phyloP scores from a whole-genome alignment of 306 rosid genomes.

The Quercus alba region DNA sequence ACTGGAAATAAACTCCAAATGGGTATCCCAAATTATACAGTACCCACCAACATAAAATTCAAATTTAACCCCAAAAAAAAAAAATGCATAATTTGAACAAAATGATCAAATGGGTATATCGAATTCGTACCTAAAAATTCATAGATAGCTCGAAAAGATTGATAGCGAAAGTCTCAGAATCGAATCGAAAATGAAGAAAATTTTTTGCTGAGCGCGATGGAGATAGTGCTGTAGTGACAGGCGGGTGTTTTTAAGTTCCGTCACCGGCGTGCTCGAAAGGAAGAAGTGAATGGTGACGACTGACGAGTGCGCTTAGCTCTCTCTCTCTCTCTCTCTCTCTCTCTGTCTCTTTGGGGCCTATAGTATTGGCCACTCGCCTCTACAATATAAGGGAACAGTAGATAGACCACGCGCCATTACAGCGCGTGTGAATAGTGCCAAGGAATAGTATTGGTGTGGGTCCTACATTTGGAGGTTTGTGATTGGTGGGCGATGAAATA shows the following conservation, averaged over 20 bases:
- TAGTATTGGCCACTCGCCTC: neutral
- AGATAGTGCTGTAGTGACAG: constrained; percentile 18
- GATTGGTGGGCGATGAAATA: constrained; percentile 26
- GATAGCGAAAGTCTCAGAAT: constrained; percentile 24
- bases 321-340: too few relatives aligned
- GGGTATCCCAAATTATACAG: constrained; percentile 4
- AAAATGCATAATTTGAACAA: neutral
- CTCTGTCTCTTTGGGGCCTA: neutral
- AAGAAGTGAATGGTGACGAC: constrained; percentile 33
- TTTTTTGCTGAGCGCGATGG: constrained; percentile 16
- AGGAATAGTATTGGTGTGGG: neutral
- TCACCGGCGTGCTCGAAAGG: constrained; percentile 50
- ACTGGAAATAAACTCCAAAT: constrained; percentile 6
- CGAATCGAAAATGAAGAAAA: constrained; percentile 35
- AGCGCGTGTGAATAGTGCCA: constrained; percentile 25
- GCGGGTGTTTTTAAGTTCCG: constrained; percentile 41
- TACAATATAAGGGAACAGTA: constrained; percentile 9
- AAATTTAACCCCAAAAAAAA: constrained; percentile 6
- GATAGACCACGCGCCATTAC: constrained; percentile 22
- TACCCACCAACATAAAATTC: neutral
- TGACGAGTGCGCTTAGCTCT: constrained; percentile 38
- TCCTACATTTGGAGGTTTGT: neutral
- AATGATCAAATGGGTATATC: constrained; percentile 15
- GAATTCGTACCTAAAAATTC: constrained; percentile 38
- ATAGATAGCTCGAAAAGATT: constrained; percentile 13